Evolutionary conservation across 148 eudicot genomes (phyloP).

Genomic region (Cornus controversa): DNA sequence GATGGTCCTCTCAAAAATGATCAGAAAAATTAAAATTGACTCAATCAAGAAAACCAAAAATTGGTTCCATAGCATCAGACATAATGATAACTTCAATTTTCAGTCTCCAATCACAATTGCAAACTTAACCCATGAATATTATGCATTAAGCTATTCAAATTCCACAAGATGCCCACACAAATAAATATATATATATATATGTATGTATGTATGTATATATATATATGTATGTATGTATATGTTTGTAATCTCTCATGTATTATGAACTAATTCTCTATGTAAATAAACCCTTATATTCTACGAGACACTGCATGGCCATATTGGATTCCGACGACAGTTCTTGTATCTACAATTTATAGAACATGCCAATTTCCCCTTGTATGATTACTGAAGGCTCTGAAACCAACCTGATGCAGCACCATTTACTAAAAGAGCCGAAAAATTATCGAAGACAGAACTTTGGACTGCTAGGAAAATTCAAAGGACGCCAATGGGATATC

Average conservation of each 20-base stretch:
- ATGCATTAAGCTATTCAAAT: neutral
- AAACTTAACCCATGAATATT: neutral
- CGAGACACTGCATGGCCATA: neutral
- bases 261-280: neutral
- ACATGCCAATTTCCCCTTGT: neutral
- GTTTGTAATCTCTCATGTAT: neutral
- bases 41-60: too few relatives aligned
- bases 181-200: too few relatives aligned
- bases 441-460: neutral
- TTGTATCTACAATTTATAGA: neutral
- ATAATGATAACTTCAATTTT: neutral
- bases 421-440: neutral
- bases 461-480: neutral
- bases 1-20: neutral
- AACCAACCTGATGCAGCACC: too few relatives aligned
- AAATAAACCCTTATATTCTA: neutral
- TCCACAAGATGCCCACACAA: neutral
- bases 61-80: neutral
- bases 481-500: neutral
- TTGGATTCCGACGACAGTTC: neutral
- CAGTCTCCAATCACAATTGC: neutral
- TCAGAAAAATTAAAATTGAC: neutral
- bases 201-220: neutral
- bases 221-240: neutral
- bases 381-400: too few relatives aligned